These are phyloP conservation scores for Aspergillus texensis DNA, from an alignment of 2,329 filamentous ascomycete species.

Conservation along the genomic window DNA sequence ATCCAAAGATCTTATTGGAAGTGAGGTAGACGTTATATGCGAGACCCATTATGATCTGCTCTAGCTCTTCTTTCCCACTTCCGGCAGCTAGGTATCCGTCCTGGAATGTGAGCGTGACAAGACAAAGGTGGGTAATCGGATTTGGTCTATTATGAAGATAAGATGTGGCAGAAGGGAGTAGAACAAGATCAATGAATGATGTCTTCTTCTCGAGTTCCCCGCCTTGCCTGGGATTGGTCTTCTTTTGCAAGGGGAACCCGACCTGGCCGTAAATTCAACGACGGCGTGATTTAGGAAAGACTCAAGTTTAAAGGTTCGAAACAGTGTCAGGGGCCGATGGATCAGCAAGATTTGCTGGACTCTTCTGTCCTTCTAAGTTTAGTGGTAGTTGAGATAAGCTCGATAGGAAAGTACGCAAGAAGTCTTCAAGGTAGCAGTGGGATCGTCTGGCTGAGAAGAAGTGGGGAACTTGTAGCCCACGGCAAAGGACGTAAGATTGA, in stretches of 20 bases:
- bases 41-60: slow-evolving; percentile 69
- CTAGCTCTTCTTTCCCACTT: slow-evolving; percentile 19
- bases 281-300: neutral
- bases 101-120: slow-evolving; percentile 27
- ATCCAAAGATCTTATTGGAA: slow-evolving; percentile 85
- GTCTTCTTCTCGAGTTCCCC: slow-evolving; percentile 11
- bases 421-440: slow-evolving; percentile 9
- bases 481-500: neutral
- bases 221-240: slow-evolving; percentile 13
- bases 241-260: slow-evolving; percentile 7
- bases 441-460: slow-evolving; percentile 9
- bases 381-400: slow-evolving; percentile 2
- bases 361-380: neutral
- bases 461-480: slow-evolving; percentile 5
- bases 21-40: slow-evolving; percentile 90
- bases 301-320: neutral
- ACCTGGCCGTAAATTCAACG: slow-evolving; percentile 1
- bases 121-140: slow-evolving; percentile 8
- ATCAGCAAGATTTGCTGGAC: neutral
- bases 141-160: neutral
- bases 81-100: slow-evolving; percentile 17
- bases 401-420: neutral
- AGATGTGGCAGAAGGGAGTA: slow-evolving; percentile 3
- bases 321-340: neutral
- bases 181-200: slow-evolving; percentile 5